Evolutionary conservation across 108 stramenopile genomes (phyloP).

Genomic region (Skeletonema costatum): DNA sequence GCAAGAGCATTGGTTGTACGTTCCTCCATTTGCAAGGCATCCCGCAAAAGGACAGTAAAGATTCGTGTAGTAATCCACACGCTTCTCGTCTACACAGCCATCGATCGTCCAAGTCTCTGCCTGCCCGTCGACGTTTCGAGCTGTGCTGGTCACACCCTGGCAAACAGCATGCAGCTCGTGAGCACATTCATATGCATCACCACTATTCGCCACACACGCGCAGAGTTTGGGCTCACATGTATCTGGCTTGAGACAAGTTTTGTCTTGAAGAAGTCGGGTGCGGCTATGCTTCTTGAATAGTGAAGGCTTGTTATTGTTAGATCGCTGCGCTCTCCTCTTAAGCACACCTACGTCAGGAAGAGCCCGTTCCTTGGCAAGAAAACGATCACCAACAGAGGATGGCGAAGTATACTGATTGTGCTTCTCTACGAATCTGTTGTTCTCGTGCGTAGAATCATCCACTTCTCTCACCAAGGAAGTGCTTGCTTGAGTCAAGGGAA

Average conservation of each 20-base stretch:
- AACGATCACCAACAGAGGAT: not conserved
- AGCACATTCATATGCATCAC: not conserved
- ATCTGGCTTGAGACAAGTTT: constrained; percentile 6
- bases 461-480: not conserved
- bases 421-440: not conserved
- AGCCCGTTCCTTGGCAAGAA: not conserved
- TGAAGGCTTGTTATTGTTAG: not conserved
- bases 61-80: constrained; percentile 7
- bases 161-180: constrained; percentile 16
- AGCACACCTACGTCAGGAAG: not conserved
- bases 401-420: not conserved
- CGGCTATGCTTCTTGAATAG: not conserved
- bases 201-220: constrained; percentile 5
- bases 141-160: constrained; percentile 5
- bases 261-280: not conserved
- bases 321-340: not conserved
- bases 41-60: constrained; percentile 7
- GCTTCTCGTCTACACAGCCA: not conserved
- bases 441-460: not conserved
- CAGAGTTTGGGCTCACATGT: constrained; percentile 27
- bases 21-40: constrained; percentile 6
- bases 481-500: not conserved
- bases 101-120: constrained; percentile 2
- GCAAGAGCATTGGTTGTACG: constrained; percentile 5
- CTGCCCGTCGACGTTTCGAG: not conserved